Base-by-base conservation (phyloP, 2,329 filamentous ascomycete species). In the Claviceps fusiformis region DNA sequence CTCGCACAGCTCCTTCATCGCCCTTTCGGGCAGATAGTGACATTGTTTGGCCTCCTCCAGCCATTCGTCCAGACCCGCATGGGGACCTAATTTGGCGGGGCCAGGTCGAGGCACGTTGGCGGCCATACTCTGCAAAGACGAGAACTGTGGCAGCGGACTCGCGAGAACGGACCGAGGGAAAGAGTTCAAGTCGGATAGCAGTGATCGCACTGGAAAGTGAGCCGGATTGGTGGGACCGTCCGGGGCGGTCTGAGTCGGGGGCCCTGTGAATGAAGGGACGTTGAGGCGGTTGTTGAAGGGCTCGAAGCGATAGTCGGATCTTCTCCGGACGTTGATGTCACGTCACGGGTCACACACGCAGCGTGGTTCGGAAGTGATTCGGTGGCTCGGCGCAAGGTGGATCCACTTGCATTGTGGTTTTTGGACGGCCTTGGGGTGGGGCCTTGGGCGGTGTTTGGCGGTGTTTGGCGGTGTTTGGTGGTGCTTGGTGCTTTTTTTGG, bases 1-100 rank as follows among this genome's bases (percentile, higher is more conserved):
- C 75, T 98, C 93, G 70, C 93, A 98, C 51, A 98, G 80, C 71
- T 95, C 88, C 78, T 98, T 98, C 93, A 98, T 98, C 66, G 95
- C 89, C 59, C 85, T 75, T 73, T 98, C 93, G 52, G 93, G 93
- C 53, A 98, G 80, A 70, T 97, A 96, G 70, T 95, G 93, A 75
- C 93, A 97, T 71, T 93, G 87, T 73, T 95, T 96, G 48, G 93
- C 93, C 71, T 95, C 88, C 68, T 93, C 88, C 37, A 98, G 80
- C 93, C 93, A 98, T 74, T 97, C 91, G 69, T 96, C 89, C 39
- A 95, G 83, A 15, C 89, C 89, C 44, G 91, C 88, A 68, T 89
- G 88, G 56, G 87, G 82, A 59, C 83, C 83, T 61, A 97, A 76
- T 63, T 87, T 89, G 57, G 92, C 92, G 56, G 92, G 91, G 54